Base-by-base conservation (phyloP, 23 red algal species). In the Cyanidiococcus yangmingshanensis region DNA sequence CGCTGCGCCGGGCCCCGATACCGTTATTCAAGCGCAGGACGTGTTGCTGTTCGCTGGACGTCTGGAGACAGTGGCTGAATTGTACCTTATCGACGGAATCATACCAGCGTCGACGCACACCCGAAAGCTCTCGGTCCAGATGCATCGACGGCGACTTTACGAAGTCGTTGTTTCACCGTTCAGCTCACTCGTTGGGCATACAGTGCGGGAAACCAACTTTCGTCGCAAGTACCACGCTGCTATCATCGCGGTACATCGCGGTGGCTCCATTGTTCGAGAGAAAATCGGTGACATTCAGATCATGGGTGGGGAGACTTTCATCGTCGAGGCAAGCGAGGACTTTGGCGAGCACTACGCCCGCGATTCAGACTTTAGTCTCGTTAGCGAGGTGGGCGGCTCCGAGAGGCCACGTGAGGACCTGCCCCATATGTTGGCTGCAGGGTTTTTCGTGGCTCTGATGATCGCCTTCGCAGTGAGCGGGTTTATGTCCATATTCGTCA, bases 231-330 rank as follows among this genome's bases (percentile, higher is more conserved):
- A 86, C 75, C 59, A 63, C 35, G 90, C 85, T 12, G 90, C 86
- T 38, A 95, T 95, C 71, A 89, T 95, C 57, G 90, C 90, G 3
- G 86, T 95, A 0, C 90, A 95, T 76, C 67, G 90, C 18, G 85
- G 88, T 35, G 90, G 90, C 75, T 85, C 80, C 68, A 86, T 89
- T 68, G 86, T 95, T 0, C 83, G 80, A 38, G 90, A 95, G 51
- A 85, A 85, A 29, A 95, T 95, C 77, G 90, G 82, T 0, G 82
- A 89, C 36, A 95, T 95, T 58, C 77, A 74, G 1, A 50, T 95
- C 1, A 34, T 71, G 40, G 71, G 82, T 7, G 90, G 90, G 32
- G 90, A 95, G 80, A 86, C 82, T 33, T 54, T 95, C 45, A 82
- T 95, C 0, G 83, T 95, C 17, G 90, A 95, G 76, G 80, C 85